Percentiles rank a stretch among this genome's conserved stretches.
Conservation (phyloP, 495 filamentous ascomycete genomes). For the Chaetomium fimeti region DNA sequence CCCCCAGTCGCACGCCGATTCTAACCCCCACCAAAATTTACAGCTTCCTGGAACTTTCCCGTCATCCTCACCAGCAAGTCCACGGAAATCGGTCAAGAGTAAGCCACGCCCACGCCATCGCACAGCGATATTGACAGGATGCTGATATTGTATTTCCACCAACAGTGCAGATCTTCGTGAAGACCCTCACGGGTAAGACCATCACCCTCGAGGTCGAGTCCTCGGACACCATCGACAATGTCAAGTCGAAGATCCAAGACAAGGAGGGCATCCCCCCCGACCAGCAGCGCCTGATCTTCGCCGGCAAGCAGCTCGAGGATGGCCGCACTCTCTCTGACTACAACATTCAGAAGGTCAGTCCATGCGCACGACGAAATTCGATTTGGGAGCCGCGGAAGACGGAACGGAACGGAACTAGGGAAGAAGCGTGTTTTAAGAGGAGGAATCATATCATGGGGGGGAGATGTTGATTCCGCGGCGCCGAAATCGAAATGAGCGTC, state of each 20-base stretch:
- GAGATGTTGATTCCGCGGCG: slow-evolving; percentile 13
- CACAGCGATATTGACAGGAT: slow-evolving; percentile 5
- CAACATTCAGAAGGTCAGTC: slow-evolving; percentile 98
- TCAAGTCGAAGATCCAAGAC: slow-evolving; percentile 97
- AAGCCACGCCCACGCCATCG: slow-evolving; percentile 23
- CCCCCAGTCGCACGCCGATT: slow-evolving; percentile 23
- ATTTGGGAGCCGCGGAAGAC: slow-evolving; percentile 13
- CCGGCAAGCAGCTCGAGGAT: slow-evolving; percentile 99
- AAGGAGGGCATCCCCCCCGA: slow-evolving; percentile 99
- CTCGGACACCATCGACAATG: slow-evolving; percentile 98
- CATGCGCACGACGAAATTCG: slow-evolving; percentile 8
- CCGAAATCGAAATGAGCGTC: not conserved
- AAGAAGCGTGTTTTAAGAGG: slow-evolving; percentile 7
- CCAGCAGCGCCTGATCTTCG: slow-evolving; percentile 99
- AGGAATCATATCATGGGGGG: slow-evolving; percentile 2
- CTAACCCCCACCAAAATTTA: slow-evolving; percentile 40
- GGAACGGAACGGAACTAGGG: slow-evolving; percentile 7
- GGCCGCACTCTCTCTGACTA: slow-evolving; percentile 97
- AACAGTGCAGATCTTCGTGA: slow-evolving; percentile 73
- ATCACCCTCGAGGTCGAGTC: slow-evolving; percentile 99
- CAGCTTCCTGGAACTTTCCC: slow-evolving; percentile 29
- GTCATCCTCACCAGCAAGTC: slow-evolving; percentile 34
- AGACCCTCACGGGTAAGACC: slow-evolving; percentile 98
- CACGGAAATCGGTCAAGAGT: slow-evolving; percentile 45
- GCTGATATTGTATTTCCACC: slow-evolving; percentile 41